Evolutionary conservation across 768 basidiomycete genomes (phyloP).

Genomic region (Pulveroboletus ravenelii): DNA sequence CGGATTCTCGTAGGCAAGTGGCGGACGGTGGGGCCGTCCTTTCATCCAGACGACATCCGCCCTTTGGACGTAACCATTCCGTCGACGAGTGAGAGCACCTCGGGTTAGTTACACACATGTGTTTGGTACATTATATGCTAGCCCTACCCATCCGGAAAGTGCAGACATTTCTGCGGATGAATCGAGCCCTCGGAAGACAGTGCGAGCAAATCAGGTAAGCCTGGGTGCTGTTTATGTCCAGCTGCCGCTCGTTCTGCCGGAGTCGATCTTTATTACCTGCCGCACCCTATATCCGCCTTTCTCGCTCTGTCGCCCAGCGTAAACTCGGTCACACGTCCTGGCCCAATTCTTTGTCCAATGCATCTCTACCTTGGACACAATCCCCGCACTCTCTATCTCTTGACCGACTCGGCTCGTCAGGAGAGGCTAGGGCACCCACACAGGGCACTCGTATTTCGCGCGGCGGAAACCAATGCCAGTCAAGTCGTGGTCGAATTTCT

Average conservation of each 20-base stretch:
- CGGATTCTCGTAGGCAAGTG: conserved; percentile 1
- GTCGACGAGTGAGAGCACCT: conserved; percentile 11
- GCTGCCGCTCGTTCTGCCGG: no score
- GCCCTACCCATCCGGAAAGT: background rate
- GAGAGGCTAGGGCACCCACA: conserved; percentile 56
- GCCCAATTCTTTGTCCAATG: conserved; percentile 39
- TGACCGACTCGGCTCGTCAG: conserved; percentile 58
- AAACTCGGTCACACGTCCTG: background rate
- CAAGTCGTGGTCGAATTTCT: conserved; percentile 88
- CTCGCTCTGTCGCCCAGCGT: background rate
- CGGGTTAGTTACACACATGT: background rate
- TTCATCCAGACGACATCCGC: conserved; percentile 16
- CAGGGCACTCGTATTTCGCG: conserved; percentile 68
- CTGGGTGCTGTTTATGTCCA: no score
- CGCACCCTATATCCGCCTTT: background rate
- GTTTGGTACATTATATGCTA: conserved; percentile 3
- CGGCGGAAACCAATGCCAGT: conserved; percentile 42
- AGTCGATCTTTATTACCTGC: background rate
- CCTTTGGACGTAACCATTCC: conserved; percentile 1
- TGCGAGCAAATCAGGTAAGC: background rate
- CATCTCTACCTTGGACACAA: conserved; percentile 66
- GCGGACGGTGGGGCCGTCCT: conserved; percentile 21
- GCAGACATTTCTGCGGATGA: background rate
- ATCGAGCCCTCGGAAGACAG: no score
- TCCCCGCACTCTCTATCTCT: conserved; percentile 69